phyloP scores from a whole-genome alignment of 768 basidiomycete genomes.

The Nidularia sp. region DNA sequence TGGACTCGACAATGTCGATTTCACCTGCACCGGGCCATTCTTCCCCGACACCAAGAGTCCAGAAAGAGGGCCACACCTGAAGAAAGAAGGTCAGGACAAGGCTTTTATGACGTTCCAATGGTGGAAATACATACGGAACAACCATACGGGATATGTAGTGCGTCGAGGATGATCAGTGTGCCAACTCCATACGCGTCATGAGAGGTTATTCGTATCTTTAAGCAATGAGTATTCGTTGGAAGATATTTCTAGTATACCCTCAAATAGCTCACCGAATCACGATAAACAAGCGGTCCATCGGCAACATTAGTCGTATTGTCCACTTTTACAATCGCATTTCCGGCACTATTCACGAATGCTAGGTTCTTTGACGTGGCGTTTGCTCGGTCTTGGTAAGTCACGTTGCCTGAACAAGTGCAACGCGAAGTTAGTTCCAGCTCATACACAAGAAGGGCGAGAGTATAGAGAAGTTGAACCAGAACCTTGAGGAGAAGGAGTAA shows the following conservation, averaged over 20 bases:
- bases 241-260: not conserved
- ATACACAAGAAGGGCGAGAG: too few species aligned
- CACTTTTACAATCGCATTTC: slow-evolving; percentile 69
- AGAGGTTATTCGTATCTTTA: slow-evolving; percentile 40
- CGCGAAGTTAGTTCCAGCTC: too few species aligned
- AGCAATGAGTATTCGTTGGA: not conserved
- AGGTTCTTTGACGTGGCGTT: slow-evolving; percentile 45
- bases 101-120: not conserved
- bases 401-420: slow-evolving; percentile 42
- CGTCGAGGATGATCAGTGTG: slow-evolving; percentile 40
- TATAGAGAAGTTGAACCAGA: too few species aligned
- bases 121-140: slow-evolving; percentile 37
- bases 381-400: slow-evolving; percentile 49
- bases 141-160: slow-evolving; percentile 44
- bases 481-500: too few species aligned
- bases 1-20: slow-evolving; percentile 75
- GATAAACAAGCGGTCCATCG: slow-evolving; percentile 16
- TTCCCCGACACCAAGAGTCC: slow-evolving; percentile 37
- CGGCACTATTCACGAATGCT: slow-evolving; percentile 54
- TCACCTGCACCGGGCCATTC: slow-evolving; percentile 44
- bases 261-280: slow-evolving; percentile 45
- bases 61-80: slow-evolving; percentile 47
- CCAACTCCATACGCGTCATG: slow-evolving; percentile 37
- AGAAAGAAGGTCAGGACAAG: not conserved
- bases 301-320: slow-evolving; percentile 61